Conservation (phyloP, 495 filamentous ascomycete genomes). For the Bryoglossum gracile region DNA sequence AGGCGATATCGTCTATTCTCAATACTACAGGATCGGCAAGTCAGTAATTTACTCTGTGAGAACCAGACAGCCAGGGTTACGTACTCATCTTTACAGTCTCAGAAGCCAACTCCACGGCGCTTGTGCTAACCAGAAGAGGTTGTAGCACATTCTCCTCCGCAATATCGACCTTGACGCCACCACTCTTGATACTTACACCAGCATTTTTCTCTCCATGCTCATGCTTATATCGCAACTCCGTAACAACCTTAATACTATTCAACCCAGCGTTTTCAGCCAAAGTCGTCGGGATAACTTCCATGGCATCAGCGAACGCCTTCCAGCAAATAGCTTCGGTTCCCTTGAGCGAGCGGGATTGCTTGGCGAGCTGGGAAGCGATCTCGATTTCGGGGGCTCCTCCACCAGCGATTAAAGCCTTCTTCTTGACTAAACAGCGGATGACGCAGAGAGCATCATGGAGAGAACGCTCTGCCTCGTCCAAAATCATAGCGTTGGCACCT, state of each 20-base stretch:
- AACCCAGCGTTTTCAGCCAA: constrained; percentile 95
- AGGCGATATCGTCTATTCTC: constrained; percentile 24
- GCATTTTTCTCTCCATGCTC: constrained; percentile 92
- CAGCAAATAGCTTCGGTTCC: constrained; percentile 97
- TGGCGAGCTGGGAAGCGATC: constrained; percentile 73
- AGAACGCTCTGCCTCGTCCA: constrained; percentile 93
- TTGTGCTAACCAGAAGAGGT: constrained; percentile 91
- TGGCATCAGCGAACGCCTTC: constrained; percentile 95
- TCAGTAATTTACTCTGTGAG: no score
- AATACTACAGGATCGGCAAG: no score
- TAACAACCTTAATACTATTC: constrained; percentile 98
- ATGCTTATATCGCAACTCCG: constrained; percentile 87
- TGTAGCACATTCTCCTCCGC: constrained; percentile 96
- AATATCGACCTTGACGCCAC: constrained; percentile 91
- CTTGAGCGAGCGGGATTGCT: constrained; percentile 70
- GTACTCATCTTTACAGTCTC: constrained; percentile 91
- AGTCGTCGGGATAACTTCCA: constrained; percentile 96
- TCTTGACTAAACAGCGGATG: constrained; percentile 96
- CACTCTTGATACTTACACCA: constrained; percentile 93
- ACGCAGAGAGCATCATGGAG: constrained; percentile 97
- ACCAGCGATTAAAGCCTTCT: constrained; percentile 93
- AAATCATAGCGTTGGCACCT: constrained; percentile 87
- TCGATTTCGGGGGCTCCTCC: constrained; percentile 95
- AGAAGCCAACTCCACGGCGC: constrained; percentile 90
- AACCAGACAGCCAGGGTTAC: no score